Conservation (phyloP, 225 moss, liverwort and hornwort genomes). For the Pseudisothecium myosuroides region DNA sequence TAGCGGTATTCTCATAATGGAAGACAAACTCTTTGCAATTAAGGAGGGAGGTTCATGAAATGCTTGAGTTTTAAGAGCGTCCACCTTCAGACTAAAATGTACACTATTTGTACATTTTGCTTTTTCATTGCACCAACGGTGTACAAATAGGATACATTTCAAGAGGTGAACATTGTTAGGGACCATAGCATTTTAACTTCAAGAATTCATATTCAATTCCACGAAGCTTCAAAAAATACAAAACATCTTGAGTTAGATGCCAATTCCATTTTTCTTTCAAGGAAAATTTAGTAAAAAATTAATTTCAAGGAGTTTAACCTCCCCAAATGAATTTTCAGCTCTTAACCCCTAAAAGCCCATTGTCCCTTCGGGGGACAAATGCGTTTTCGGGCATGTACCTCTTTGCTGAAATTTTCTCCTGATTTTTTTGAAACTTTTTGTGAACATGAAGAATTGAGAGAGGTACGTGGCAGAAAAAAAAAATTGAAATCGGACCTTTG, state of each 20-base stretch:
- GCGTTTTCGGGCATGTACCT: no score
- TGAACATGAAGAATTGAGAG: no score
- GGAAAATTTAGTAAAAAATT: no score
- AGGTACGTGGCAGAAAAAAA: no score
- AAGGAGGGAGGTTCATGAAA: not conserved
- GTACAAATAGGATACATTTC: not conserved
- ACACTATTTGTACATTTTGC: not conserved
- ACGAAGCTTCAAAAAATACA: not conserved
- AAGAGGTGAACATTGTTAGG: not conserved
- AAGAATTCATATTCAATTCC: rapidly evolving
- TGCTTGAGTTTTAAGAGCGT: rapidly evolving
- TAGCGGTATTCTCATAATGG: not conserved
- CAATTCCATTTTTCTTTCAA: not conserved
- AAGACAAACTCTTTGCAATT: not conserved
- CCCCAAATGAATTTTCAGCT: not conserved
- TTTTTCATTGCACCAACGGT: not conserved
- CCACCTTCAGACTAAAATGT: not conserved
- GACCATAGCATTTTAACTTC: not conserved
- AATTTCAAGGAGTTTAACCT: not conserved
- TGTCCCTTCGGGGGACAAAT: no score
- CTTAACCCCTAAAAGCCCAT: no score
- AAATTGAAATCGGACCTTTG: no score
- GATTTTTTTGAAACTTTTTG: no score
- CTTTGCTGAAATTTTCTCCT: no score
- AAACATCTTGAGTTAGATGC: not conserved